Evolutionary conservation across 108 stramenopile genomes (phyloP), one percentile per base, ranked within the genome.

Genomic region (Aurantiochytrium sp.): DNA sequence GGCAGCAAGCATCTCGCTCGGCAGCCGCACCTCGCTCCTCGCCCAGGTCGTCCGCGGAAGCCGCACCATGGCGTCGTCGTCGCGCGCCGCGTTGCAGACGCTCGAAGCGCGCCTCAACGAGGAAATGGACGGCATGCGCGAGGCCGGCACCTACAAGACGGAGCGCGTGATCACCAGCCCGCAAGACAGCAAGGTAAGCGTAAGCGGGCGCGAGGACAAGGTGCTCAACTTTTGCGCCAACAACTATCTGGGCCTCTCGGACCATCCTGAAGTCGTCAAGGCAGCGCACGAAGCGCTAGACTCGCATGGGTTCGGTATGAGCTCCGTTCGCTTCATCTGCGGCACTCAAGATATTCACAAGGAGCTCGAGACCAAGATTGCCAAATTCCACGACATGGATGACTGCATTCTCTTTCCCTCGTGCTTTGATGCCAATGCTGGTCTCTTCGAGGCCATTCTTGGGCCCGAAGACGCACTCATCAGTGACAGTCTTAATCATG

Each of bases 301-400:
- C 49, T 25, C 19, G 76, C 28, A 53, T 23, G 76, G 76, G 4
- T 47, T 83, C 76, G 45, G 49, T 12, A n/a, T 47, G 23, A 47
- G 51, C 49, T 83, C 76, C 6, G 89, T 91, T 71, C 94, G 95
- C 4, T 89, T 91, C 51, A 97, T 97, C 88, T 93, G 90, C 87
- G 99, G 97, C 49, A 96, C 96, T 8, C 96, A 97, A 58, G 23
- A 87, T 21, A 88, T 96, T 18, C 99, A 99, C 92, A 87, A 90
- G 16, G 93, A 96, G 73, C 93, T 99, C 16, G 99, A 99, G 91
- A 42, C 58, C 19, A 87, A 93, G 45, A 97, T 99, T 16, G 96
- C 99, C 4, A 72, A 92, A 2, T 99, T 99, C 58, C 89, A 92
- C 44, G 90, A 88, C 23, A 92, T 59, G n/a, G 91, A 92, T 8